Conservation (phyloP, 106 monocot genomes). For the Amphibolis antarctica region DNA sequence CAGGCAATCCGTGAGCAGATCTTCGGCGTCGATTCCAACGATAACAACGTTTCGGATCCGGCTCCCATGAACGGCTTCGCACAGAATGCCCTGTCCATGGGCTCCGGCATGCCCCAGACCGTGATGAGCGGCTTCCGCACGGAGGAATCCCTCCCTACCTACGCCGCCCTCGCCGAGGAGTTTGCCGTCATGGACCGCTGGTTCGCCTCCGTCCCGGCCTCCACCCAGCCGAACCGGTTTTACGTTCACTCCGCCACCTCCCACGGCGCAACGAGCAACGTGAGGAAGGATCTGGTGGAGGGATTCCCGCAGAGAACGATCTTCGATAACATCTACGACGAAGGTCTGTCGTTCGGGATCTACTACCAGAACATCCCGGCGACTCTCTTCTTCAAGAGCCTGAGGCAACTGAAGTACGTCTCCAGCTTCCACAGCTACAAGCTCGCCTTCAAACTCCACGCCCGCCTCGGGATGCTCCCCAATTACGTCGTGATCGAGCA, state of each 20-base stretch:
- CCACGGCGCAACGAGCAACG: constrained; percentile 74
- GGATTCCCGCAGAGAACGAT: constrained; percentile 83
- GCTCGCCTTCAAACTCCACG: constrained; percentile 60
- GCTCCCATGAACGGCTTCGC: constrained; percentile 78
- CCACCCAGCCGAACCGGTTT: constrained; percentile 85
- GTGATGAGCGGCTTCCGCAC: constrained; percentile 73
- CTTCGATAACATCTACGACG: constrained; percentile 61
- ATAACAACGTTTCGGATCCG: constrained; percentile 25
- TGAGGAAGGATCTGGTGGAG: constrained; percentile 59
- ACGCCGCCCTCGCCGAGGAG: constrained; percentile 49
- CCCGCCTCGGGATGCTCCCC: constrained; percentile 47
- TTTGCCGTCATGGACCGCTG: constrained; percentile 76
- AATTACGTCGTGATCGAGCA: constrained; percentile 80
- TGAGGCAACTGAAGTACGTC: constrained; percentile 51
- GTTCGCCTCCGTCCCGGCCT: constrained; percentile 78
- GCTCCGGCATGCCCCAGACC: constrained; percentile 45
- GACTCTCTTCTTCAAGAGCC: constrained; percentile 61
- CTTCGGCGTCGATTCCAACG: constrained; percentile 58
- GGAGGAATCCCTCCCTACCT: constrained; percentile 43
- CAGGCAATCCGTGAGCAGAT: constrained; percentile 91
- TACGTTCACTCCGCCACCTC: constrained; percentile 86
- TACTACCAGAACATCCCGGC: constrained; percentile 93
- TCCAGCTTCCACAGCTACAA: constrained; percentile 61
- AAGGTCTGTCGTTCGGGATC: constrained; percentile 48
- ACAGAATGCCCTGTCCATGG: constrained; percentile 54